Evolutionary conservation across 2,329 filamentous ascomycete genomes (phyloP), one percentile per base, ranked within the genome.

Genomic region (Ampelomyces quisqualis): DNA sequence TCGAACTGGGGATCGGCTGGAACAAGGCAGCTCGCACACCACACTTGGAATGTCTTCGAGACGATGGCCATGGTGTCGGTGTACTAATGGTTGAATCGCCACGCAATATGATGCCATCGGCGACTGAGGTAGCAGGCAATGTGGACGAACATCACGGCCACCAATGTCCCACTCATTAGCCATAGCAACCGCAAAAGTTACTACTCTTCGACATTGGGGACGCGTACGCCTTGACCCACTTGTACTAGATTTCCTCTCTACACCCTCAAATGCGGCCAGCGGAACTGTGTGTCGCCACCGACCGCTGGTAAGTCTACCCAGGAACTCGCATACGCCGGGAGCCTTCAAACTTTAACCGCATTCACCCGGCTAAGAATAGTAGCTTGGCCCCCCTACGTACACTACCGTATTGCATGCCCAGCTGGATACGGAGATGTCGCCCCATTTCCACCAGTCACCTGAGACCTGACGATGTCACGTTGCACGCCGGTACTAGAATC

Each of bases 321-420:
- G 41, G 45, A 49, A 48, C 43, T 38, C 43, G 29, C 34, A 20
- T 17, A 38, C 34, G n/a, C 24, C 34, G 34, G 40, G 42, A 52
- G 51, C 47, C 47, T 43, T 21, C 34, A 38, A 45, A 47, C 51
- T 58, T 57, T 43, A 47, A 35, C 42, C 45, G 40, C 45, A 61
- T 59, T 64, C 59, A 64, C 38, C 58, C 60, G 57, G 41, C 45
- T 29, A 40, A 38, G 38, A 47, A 28, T 29, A 23, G 20, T 13
- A 14, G 19, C 38, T 45, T 45, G 36, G 46, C 29, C 24, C 22
- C n/a, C n/a, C 4, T 32, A 17, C 28, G 20, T 15, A 27, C 20
- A 23, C 15, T 26, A n/a, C 10, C 21, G 29, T 8, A 26, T 20
- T 23, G 28, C 26, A n/a, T 29, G 30, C 34, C 15, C 29, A 33